Evolutionary conservation across 176 grass and related monocot species (phyloP), one percentile per base, ranked within the genome.

Genomic region (Ampelocalamus luodianensis): DNA sequence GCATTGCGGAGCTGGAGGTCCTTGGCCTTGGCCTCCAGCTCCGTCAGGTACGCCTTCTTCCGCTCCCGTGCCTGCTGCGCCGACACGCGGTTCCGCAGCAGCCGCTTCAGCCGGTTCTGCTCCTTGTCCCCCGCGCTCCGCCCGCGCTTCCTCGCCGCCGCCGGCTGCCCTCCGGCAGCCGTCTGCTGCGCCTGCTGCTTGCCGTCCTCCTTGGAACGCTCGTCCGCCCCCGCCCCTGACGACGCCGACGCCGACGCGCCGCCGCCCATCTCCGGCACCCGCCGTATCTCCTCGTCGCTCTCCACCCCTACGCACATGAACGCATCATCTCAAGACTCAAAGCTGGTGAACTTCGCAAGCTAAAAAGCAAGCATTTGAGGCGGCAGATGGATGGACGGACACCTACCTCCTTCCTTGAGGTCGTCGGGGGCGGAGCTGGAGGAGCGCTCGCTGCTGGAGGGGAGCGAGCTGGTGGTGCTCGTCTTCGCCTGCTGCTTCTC

Each of bases 221-320:
- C 92, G 60, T 88, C 92, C 5, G 83, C 69, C 56, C 89, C 93
- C 76, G 83, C 84, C 7, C 96, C 96, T 8, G 96, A 95, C 64
- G 91, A 91, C 40, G 96, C 89, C 55, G 87, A 79, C 39, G 83
- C 90, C n/a, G 71, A 91, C 42, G 65, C 76, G 66, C 94, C 79
- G 82, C 79, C 82, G 10, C 92, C 95, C 54, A 97, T 91, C 86
- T 95, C 96, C 44, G 96, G 96, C 74, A 98, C 96, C 80, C 93
- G 87, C 83, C 96, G 87, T 83, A 95, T 94, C 90, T 98, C 96
- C 91, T 98, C 96, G 62, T 98, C 96, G 77, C 96, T 98, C 91
- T 98, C 93, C 90, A 50, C 72, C 17, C 93, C 95, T 95, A 78
- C 51, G 27, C n/a, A 15, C 48, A 75, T 43, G 76, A 40, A 66